Percentiles rank a stretch among this genome's conserved stretches.
Evolutionary conservation across 2,329 filamentous ascomycete species (phyloP).

Genomic region (Sporothrix curviconia): DNA sequence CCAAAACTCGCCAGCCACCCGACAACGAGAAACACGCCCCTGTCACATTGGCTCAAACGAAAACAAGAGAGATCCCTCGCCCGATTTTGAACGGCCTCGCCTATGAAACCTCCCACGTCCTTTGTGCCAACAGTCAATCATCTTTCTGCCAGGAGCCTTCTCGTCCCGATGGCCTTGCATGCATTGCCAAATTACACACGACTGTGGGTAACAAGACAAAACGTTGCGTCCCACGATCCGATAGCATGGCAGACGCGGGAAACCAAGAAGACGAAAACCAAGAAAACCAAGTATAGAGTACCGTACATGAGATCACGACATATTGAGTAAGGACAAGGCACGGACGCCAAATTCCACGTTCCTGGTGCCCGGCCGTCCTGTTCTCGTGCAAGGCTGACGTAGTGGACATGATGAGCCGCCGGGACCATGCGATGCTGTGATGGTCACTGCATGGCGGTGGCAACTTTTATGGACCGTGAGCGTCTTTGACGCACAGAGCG

Average conservation of each 20-base stretch:
- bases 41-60: no score
- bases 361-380: neutral
- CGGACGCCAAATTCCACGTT: neutral
- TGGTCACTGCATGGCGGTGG: slow-evolving; percentile 1
- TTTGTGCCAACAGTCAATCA: no score
- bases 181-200: slow-evolving; percentile 3
- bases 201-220: no score
- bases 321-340: no score
- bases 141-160: no score
- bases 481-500: neutral
- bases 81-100: neutral
- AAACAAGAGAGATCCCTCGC: no score
- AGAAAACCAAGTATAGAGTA: no score
- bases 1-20: neutral
- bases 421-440: neutral
- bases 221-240: no score
- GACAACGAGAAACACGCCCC: neutral
- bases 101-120: no score
- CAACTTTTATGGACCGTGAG: neutral
- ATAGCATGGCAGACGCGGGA: no score
- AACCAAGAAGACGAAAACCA: no score
- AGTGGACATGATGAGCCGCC: neutral
- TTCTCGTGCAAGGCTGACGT: neutral
- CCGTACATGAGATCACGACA: neutral
- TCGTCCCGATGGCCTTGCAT: neutral